Evolutionary conservation across 192 early-diverging fungal genomes (phyloP), one percentile per base, ranked within the genome.

Genomic region (Oehlia diaphana): DNA sequence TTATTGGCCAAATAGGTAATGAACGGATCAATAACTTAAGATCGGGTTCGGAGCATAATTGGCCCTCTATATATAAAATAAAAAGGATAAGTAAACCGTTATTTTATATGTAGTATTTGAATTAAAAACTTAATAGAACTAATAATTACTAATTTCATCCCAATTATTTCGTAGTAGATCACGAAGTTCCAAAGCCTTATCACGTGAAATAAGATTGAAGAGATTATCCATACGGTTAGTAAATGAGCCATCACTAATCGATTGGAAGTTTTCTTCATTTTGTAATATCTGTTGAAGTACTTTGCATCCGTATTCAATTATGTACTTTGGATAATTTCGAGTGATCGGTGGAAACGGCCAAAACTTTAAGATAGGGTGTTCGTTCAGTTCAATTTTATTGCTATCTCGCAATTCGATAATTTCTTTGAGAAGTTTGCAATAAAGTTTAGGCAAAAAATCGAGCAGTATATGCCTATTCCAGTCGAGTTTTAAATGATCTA

Each of bases 401-500:
- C 31, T 49, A 16, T 72, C 39, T 42, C 39, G 44, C 10, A 72
- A 50, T 72, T 72, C 26, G 0, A 72, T n/a, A 5, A 26, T 23
- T 72, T 72, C 23, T 50, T 50, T 28, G 8, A 72, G 10, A 23
- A 72, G 70, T 14, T 28, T n/a, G 3, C 70, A 72, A 72, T 72
- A 35, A 12, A 76, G 12, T 35, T 63, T 37, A 4, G 74, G 74
- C 9, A 76, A 39, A 19, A 76, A 61, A 6, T 63, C 37, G 2
- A 63, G 53, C 14, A 76, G 3, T 3, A 76, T 76, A 64, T 76
- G 62, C 6, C 62, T 44, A 39, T 76, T 76, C 74, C 74, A 76
- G 13, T 63, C 61, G 3, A 76, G 74, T 44, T 63, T 76, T 47
- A 26, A 44, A 72, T 50, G 44, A 39, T 76, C 74, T 21, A 63